Base-by-base conservation (phyloP, 768 basidiomycete genomes). In the Auriculariales sp. region DNA sequence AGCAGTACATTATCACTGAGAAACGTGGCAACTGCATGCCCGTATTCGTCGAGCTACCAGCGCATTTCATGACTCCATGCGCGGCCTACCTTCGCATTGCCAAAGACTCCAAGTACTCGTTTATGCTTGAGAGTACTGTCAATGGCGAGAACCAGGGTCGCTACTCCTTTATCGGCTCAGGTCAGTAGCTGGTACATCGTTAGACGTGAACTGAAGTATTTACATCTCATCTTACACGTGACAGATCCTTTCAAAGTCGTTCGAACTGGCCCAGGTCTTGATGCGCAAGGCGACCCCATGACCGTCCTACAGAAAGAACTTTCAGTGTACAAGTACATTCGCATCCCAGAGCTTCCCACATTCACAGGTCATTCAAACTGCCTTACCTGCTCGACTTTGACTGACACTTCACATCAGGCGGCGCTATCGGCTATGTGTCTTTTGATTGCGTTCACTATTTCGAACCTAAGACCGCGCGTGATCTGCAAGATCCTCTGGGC, bases 361-460 rank as follows among this genome's bases (percentile, higher is more conserved):
- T 95, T 98, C 62, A 94, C 92, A 39, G 71, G 71, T 69, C 30
- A 42, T n/a, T 11, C 17, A 7, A 19, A 4, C 15, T 25, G 9
- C 5, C 22, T 4, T 44, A 25, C 22, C 39, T 24, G 6, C 9
- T 14, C 36, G 36, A 39, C 36, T 17, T 19, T 9, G n/a, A n/a
- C n/a, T n/a, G 22, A 12, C 35, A 19, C 28, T 22, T n/a, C n/a
- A n/a, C n/a, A n/a, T 34, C 56, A 70, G 95, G 95, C 42, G 95
- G 95, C 39, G 94, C 93, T 1, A 89, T 98, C 59, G 95, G 95
- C 49, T 98, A 95, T 63, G 90, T 99, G 53, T 78, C 90, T 11
- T 99, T 92, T 68, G 95, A 99, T 63, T 91, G 90, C 64, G 80
- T 99, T 50, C 89, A 86, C 50, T 81, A 97, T 64, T 99, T 99